Evolutionary conservation across 352 stramenopile species (phyloP).

Genomic region (Aphanomyces invadans): DNA sequence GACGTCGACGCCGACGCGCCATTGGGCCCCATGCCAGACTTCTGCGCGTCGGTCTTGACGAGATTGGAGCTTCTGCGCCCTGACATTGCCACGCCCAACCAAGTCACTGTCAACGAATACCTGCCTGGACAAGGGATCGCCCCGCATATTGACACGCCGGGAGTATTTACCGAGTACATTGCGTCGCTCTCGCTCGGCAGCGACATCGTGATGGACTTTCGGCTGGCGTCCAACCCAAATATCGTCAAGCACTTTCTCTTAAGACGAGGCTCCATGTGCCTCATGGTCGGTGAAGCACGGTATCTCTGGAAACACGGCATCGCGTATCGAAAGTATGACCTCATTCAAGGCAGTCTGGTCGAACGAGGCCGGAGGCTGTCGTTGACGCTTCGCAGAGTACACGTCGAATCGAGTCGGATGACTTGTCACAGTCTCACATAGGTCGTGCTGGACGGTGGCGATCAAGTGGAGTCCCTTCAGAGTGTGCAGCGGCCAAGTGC

Average conservation of each 20-base stretch:
- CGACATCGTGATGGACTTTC: conserved; percentile 30
- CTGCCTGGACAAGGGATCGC: conserved; percentile 33
- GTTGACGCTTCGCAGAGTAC: conserved; percentile 33
- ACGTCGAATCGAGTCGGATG: not conserved
- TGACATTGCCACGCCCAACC: conserved; percentile 22
- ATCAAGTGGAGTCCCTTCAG: not conserved
- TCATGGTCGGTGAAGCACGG: conserved; percentile 29
- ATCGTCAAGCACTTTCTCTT: conserved; percentile 24
- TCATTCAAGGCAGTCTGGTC: conserved; percentile 24
- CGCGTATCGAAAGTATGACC: conserved; percentile 30
- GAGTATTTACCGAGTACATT: conserved; percentile 30
- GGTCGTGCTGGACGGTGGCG: conserved; percentile 1
- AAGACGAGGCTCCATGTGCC: conserved; percentile 26
- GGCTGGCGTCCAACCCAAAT: conserved; percentile 11
- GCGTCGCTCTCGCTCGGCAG: conserved; percentile 28
- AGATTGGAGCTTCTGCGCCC: not conserved
- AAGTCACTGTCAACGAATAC: conserved; percentile 40
- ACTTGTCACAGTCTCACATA: not conserved
- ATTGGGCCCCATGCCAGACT: conserved; percentile 18
- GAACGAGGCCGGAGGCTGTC: conserved; percentile 25
- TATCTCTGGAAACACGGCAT: conserved; percentile 37
- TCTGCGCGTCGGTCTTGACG: not conserved
- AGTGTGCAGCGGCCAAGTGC: conserved; percentile 31
- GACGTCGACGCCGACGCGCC: conserved; percentile 19
- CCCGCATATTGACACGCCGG: conserved; percentile 35